phyloP scores from a whole-genome alignment of 352 stramenopile species.

The Pythium guiyangense region DNA sequence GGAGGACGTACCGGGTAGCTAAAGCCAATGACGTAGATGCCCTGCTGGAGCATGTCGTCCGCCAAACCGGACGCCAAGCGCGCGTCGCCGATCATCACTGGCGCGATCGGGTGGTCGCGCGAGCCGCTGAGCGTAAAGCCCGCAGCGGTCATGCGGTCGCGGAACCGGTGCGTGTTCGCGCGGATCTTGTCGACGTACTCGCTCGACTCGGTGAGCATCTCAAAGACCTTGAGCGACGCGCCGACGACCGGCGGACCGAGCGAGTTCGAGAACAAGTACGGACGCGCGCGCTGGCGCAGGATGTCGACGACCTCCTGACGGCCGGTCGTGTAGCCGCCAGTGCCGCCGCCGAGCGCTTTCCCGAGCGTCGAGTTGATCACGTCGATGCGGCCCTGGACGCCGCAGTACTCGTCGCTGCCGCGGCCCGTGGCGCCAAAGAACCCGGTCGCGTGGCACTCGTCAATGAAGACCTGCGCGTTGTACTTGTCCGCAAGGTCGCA shows the following conservation, averaged over 20 bases:
- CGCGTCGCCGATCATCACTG: slow-evolving; percentile 91
- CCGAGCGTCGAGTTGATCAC: slow-evolving; percentile 95
- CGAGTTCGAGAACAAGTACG: slow-evolving; percentile 94
- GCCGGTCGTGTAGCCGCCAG: slow-evolving; percentile 90
- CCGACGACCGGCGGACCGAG: slow-evolving; percentile 91
- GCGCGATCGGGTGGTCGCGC: slow-evolving; percentile 86
- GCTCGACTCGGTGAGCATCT: slow-evolving; percentile 87
- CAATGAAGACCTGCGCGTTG: slow-evolving; percentile 91
- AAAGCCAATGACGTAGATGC: slow-evolving; percentile 95
- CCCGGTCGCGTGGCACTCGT: slow-evolving; percentile 93
- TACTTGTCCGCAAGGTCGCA: slow-evolving; percentile 90
- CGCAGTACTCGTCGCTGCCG: slow-evolving; percentile 91
- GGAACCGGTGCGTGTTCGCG: slow-evolving; percentile 90
- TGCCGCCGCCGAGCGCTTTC: slow-evolving; percentile 91
- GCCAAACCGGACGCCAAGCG: slow-evolving; percentile 86
- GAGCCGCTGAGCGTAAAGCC: slow-evolving; percentile 89
- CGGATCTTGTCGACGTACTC: slow-evolving; percentile 87
- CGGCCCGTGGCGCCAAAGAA: slow-evolving; percentile 91
- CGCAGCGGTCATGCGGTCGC: slow-evolving; percentile 86
- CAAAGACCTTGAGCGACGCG: slow-evolving; percentile 91
- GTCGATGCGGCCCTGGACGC: slow-evolving; percentile 86
- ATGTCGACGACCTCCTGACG: slow-evolving; percentile 90
- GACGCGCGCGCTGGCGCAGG: slow-evolving; percentile 85
- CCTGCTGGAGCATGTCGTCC: slow-evolving; percentile 90
- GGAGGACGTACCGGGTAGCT: slow-evolving; percentile 89